Percentiles rank a stretch among this genome's conserved stretches.
phyloP scores from a whole-genome alignment of 140 eudicot genomes.

The Oenanthe javanica region DNA sequence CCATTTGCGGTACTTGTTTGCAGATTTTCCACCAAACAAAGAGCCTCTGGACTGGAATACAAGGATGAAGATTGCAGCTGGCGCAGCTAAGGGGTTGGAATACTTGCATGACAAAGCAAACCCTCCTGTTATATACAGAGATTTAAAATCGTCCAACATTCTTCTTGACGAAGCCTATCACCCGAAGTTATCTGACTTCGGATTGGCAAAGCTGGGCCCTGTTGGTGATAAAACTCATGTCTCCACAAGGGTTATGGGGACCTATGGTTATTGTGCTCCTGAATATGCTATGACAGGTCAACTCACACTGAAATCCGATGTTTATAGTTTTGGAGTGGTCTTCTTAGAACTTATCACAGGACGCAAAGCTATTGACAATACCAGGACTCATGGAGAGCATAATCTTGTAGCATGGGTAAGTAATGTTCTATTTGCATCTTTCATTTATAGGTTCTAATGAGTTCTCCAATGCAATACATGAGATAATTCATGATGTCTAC shows the following conservation, averaged over 20 bases:
- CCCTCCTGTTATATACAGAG: constrained; percentile 96
- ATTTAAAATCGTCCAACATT: constrained; percentile 92
- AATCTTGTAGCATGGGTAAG: constrained; percentile 99
- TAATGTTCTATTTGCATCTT: neutral
- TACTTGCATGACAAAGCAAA: constrained; percentile 96
- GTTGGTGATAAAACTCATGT: constrained; percentile 98
- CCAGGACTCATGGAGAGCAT: constrained; percentile 83
- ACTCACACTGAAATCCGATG: constrained; percentile 94
- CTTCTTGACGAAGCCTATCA: constrained; percentile 93
- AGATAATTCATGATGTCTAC: neutral
- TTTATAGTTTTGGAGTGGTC: constrained; percentile 95
- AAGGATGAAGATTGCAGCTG: constrained; percentile 97
- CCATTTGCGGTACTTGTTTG: constrained; percentile 5
- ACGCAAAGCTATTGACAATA: constrained; percentile 88
- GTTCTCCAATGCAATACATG: neutral
- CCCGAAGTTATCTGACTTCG: constrained; percentile 94
- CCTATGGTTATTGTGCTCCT: constrained; percentile 99
- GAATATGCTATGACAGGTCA: constrained; percentile 99
- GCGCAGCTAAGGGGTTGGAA: constrained; percentile 98
- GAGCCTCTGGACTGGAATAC: constrained; percentile 99
- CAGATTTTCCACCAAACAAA: constrained; percentile 84
- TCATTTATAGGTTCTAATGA: neutral
- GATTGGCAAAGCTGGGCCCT: constrained; percentile 96
- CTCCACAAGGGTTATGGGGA: constrained; percentile 97
- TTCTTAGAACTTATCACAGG: constrained; percentile 97